Base-by-base conservation (phyloP, 345 rosid genomes). In the Lepidium aucheri region DNA sequence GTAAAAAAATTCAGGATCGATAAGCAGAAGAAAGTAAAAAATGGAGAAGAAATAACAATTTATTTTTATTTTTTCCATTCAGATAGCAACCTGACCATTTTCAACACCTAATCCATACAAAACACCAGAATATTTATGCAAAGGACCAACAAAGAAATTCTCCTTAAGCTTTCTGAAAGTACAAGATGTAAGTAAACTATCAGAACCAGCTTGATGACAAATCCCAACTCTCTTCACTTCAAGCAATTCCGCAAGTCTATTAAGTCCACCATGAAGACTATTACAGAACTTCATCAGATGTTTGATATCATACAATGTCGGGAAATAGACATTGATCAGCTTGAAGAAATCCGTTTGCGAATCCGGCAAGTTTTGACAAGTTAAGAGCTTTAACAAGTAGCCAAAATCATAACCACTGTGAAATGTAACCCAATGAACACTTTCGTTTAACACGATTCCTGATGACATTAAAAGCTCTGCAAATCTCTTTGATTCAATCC, bases 391-490 rank as follows among this genome's bases (percentile, higher is more conserved):
- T 1, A 91, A 80, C 84, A 89, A 69, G 79, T 91, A 87, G 1
- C 96, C 96, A 9, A 91, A 89, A 75, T 91, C 98, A 64, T 91
- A 87, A 1, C 96, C 98, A n/a, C 98, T 86, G 68, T 91, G 98
- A 43, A 91, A 91, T 4, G 98, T 91, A 39, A 91, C 90, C 98
- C 98, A 91, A 18, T 83, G 84, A 18, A 91, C 86, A 49, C 36
- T 79, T 47, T 87, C 92, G 63, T 87, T 89, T 79, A 91, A 63
- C 58, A 91, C 98, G 15, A 91, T 77, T 61, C 96, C 98, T 0
- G 98, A 91, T 0, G 96, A 85, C 92, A 91, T 89, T 34, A 91
- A 36, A 8, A 89, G 77, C 84, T 91, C 98, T 6, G 90, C 90
- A 11, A 91, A 89, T 59, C 72, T 74, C 74, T 38, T 18, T 0